Base-by-base conservation (phyloP, 2,329 filamentous ascomycete species). In the Myrmaecium sp. region DNA sequence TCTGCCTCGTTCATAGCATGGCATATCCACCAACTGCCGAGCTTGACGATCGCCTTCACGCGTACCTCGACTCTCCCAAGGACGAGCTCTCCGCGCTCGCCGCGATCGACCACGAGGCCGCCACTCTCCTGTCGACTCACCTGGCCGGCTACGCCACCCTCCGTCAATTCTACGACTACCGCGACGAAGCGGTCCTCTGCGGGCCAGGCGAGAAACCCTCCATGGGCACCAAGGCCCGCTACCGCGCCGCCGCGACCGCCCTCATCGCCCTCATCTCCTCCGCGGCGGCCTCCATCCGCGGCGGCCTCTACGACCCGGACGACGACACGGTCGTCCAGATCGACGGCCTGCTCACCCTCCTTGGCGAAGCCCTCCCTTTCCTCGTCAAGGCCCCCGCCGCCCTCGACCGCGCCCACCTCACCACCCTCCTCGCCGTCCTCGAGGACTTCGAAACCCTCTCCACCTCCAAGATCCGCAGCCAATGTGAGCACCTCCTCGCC, bases 131-230 rank as follows among this genome's bases (percentile, higher is more conserved):
- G 3, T 80, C 84, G 24, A 78, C 76, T 33, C 76, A 84, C 54
- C 70, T 94, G 6, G 89, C 80, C 46, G 86, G 86, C 13, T 95
- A 95, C 43, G 86, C 84, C 13, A 92, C 83, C 1, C 61, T 95
- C 12, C 77, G 86, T 18, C 76, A 74, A 38, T 94, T 86, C 57
- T 95, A 92, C 51, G 76, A 84, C 34, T 65, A 84, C n/a, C 71
- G 86, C 25, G 86, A 95, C 43, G 66, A 70, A 40, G 60, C 64
- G n/a, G 35, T 62, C 4, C 35, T 49, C 4, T 34, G 52, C 6
- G 33, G 42, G 23, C 44, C 52, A 14, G 51, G 47, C 15, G n/a
- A n/a, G n/a, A n/a, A n/a, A n/a, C n/a, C n/a, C n/a, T n/a, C n/a
- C n/a, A 39, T 50, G 5, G 39, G 37, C 25, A 29, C 40, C 28